phyloP scores from a whole-genome alignment of 139 green algal species.

The Zygnema cylindricum region DNA sequence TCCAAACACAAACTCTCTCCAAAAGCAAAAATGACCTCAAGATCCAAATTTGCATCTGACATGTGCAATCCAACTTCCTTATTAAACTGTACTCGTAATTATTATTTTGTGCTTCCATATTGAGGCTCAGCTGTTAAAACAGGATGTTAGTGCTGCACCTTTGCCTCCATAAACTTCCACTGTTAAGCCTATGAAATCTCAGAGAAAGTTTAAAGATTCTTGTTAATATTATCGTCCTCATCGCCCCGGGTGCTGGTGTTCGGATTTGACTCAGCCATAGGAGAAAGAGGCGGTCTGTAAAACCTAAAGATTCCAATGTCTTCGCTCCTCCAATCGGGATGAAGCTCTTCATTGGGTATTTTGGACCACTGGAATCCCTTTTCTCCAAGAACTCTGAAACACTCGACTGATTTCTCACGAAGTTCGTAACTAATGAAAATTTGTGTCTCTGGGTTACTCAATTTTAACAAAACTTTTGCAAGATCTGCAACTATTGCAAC shows the following conservation, averaged over 20 bases:
- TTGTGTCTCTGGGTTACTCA: not conserved
- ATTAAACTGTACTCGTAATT: not conserved
- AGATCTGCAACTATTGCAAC: not conserved
- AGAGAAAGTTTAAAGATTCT: not conserved
- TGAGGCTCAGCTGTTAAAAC: not conserved
- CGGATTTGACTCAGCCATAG: not conserved
- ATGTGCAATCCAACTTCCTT: too few relatives aligned
- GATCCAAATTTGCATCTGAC: too few relatives aligned
- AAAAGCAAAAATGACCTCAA: too few relatives aligned
- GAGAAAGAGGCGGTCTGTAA: not conserved
- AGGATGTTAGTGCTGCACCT: not conserved
- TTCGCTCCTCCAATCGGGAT: constrained; percentile 13
- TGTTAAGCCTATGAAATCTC: too few relatives aligned
- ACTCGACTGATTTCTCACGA: not conserved
- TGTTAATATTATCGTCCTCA: not conserved
- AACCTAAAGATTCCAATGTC: constrained; percentile 24
- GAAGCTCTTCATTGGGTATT: constrained; percentile 2
- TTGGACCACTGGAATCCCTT: constrained; percentile 19
- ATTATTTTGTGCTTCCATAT: not conserved
- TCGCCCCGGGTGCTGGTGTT: too few relatives aligned
- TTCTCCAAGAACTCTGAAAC: not conserved
- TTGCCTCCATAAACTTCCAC: not conserved
- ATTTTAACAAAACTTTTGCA: not conserved
- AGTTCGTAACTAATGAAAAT: constrained; percentile 12
- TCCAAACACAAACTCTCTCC: too few relatives aligned